Conservation (phyloP, 352 stramenopile genomes). For the Plasmopara muralis region DNA sequence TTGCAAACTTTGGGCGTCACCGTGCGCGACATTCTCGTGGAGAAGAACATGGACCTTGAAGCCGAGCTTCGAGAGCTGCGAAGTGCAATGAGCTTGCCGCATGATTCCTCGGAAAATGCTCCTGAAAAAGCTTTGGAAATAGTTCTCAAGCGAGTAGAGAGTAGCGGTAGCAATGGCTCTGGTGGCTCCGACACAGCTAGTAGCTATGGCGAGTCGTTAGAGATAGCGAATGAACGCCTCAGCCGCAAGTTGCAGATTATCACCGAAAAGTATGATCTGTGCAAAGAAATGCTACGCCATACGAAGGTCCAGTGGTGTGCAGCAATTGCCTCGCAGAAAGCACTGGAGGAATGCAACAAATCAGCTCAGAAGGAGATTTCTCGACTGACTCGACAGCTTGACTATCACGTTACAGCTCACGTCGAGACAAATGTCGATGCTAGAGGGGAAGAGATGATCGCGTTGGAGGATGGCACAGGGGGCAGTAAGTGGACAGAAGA, state of each 20-base stretch:
- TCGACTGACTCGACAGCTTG: slow-evolving; percentile 38
- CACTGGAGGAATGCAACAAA: slow-evolving; percentile 48
- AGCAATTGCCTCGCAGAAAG: slow-evolving; percentile 56
- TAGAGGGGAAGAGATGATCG: slow-evolving; percentile 18
- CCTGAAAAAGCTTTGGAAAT: slow-evolving; percentile 21
- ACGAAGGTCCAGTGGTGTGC: slow-evolving; percentile 61
- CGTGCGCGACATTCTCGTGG: slow-evolving; percentile 44
- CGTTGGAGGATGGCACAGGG: slow-evolving; percentile 21
- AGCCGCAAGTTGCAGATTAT: slow-evolving; percentile 33
- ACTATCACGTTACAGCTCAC: slow-evolving; percentile 34
- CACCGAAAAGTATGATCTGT: slow-evolving; percentile 40
- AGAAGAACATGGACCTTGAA: slow-evolving; percentile 50
- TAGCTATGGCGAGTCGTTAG: slow-evolving; percentile 19
- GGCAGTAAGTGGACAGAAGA: slow-evolving; percentile 45
- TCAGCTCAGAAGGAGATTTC: slow-evolving; percentile 44
- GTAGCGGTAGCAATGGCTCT: slow-evolving; percentile 32
- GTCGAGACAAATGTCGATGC: slow-evolving; percentile 12
- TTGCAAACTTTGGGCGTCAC: slow-evolving; percentile 27
- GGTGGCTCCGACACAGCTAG: slow-evolving; percentile 11
- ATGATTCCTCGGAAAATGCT: slow-evolving; percentile 14
- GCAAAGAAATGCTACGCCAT: slow-evolving; percentile 50
- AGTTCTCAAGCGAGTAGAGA: slow-evolving; percentile 26
- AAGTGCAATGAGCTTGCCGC: slow-evolving; percentile 22
- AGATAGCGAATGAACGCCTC: slow-evolving; percentile 26
- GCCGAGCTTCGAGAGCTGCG: slow-evolving; percentile 34